Evolutionary conservation across 805 yeast species (phyloP).

Genomic region (Starmerella apicola): DNA sequence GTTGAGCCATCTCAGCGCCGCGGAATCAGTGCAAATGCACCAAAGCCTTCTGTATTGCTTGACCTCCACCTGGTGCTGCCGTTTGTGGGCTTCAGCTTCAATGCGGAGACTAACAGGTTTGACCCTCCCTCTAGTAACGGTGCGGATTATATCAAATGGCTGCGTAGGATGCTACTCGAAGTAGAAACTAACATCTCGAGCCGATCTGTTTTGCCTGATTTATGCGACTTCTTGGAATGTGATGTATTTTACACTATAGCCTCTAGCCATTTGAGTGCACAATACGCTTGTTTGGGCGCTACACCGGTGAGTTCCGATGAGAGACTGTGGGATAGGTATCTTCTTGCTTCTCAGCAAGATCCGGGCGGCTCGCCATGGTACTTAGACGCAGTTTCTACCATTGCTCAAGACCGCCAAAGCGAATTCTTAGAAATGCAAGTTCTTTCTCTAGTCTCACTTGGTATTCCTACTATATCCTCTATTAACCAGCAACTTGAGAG

Average conservation of each 20-base stretch:
- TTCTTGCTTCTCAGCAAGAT: constrained; percentile 33
- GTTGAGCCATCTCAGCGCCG: constrained; percentile 5
- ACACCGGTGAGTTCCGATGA: constrained; percentile 30
- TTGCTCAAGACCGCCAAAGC: constrained; percentile 39
- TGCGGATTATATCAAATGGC: background rate
- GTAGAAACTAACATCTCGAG: background rate
- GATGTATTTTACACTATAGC: background rate
- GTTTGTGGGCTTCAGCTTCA: constrained; percentile 21
- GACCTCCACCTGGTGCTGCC: constrained; percentile 14
- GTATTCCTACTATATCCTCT: constrained; percentile 41
- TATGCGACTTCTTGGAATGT: background rate
- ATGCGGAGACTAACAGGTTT: constrained; percentile 9
- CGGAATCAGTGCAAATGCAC: constrained; percentile 1
- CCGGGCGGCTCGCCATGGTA: constrained; percentile 37
- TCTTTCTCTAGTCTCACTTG: constrained; percentile 38
- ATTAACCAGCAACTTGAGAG: constrained; percentile 30
- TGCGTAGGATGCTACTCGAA: constrained; percentile 13
- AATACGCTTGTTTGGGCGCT: constrained; percentile 13
- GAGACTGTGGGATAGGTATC: constrained; percentile 37
- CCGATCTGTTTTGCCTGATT: background rate
- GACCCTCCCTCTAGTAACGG: constrained; percentile 9
- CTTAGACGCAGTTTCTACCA: constrained; percentile 43
- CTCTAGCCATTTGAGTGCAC: background rate
- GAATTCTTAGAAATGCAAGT: constrained; percentile 36
- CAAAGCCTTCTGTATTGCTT: constrained; percentile 2